Evolutionary conservation across 2,329 filamentous ascomycete genomes (phyloP).

Genomic region (Ophiostoma sp.): DNA sequence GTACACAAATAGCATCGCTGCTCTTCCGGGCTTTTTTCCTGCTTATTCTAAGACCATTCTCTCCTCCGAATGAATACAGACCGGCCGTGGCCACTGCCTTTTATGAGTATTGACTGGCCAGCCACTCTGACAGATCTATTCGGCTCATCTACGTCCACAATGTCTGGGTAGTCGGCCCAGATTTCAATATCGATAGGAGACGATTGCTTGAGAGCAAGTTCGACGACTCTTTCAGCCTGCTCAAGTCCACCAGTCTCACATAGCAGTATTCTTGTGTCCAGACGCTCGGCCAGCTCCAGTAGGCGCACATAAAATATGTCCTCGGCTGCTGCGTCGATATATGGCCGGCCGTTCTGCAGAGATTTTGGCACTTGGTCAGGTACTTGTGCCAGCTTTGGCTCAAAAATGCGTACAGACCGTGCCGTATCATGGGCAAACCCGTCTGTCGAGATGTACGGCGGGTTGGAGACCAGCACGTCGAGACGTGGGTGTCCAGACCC

Average conservation of each 20-base stretch:
- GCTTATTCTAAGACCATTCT: neutral
- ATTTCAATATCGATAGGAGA: conserved; percentile 55
- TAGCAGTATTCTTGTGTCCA: conserved; percentile 58
- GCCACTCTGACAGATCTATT: conserved; percentile 30
- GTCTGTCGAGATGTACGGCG: conserved; percentile 77
- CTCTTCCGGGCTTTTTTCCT: neutral
- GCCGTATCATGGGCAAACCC: conserved; percentile 64
- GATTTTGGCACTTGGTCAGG: conserved; percentile 36
- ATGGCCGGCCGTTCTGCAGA: neutral
- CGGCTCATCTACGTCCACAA: conserved; percentile 33
- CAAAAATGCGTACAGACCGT: conserved; percentile 75
- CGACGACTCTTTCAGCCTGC: conserved; percentile 66
- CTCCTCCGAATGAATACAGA: conserved; percentile 42
- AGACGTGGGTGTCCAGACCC: conserved; percentile 31
- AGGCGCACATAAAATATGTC: conserved; percentile 69
- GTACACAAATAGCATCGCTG: neutral
- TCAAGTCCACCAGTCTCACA: conserved; percentile 70
- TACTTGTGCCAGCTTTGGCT: conserved; percentile 79
- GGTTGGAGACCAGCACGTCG: conserved; percentile 81
- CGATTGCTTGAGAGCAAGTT: conserved; percentile 43
- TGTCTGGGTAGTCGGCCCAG: conserved; percentile 69
- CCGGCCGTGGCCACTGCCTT: conserved; percentile 51
- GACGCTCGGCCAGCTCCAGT: conserved; percentile 52
- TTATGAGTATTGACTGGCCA: conserved; percentile 40
- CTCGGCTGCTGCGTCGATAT: conserved; percentile 36